Evolutionary conservation across 331 rosid species (phyloP).

Genomic region (Arachis monticola): DNA sequence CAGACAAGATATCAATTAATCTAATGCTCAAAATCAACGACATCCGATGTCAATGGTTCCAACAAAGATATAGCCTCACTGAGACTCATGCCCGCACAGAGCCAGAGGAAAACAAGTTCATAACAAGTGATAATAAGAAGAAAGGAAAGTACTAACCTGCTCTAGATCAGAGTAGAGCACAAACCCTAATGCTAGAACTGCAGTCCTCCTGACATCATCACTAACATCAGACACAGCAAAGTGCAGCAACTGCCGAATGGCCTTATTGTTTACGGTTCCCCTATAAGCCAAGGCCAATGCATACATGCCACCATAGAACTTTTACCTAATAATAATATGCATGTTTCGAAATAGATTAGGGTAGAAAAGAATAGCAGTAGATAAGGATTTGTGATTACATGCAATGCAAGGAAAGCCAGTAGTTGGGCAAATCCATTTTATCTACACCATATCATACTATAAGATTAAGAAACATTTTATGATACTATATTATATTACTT

Average conservation of each 20-base stretch:
- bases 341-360: too few species aligned
- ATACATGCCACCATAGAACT: slow-evolving; percentile 90
- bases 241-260: slow-evolving; percentile 91
- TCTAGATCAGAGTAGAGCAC: slow-evolving; percentile 97
- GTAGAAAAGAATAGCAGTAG: not conserved
- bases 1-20: slow-evolving; percentile 15
- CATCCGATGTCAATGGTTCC: slow-evolving; percentile 98
- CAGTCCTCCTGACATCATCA: slow-evolving; percentile 98
- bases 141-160: slow-evolving; percentile 67
- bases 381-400: slow-evolving; percentile 55
- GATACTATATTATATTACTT: not conserved
- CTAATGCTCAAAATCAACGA: slow-evolving; percentile 77
- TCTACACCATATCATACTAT: slow-evolving; percentile 52
- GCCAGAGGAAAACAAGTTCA: slow-evolving; percentile 6
- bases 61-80: slow-evolving; percentile 97
- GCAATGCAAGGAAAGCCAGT: slow-evolving; percentile 99
- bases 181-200: slow-evolving; percentile 97
- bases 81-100: slow-evolving; percentile 94
- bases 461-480: slow-evolving; percentile 28
- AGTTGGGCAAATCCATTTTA: slow-evolving; percentile 99
- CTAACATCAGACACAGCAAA: slow-evolving; percentile 99
- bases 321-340: too few species aligned
- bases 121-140: not conserved
- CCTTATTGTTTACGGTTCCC: slow-evolving; percentile 97
- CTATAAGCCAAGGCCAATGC: slow-evolving; percentile 96